Percentiles rank a stretch among this genome's conserved stretches.
These are phyloP conservation scores for Synchytrium microbalum DNA, from an alignment of 371 early-diverging fungal species.

Conservation along the genomic window DNA sequence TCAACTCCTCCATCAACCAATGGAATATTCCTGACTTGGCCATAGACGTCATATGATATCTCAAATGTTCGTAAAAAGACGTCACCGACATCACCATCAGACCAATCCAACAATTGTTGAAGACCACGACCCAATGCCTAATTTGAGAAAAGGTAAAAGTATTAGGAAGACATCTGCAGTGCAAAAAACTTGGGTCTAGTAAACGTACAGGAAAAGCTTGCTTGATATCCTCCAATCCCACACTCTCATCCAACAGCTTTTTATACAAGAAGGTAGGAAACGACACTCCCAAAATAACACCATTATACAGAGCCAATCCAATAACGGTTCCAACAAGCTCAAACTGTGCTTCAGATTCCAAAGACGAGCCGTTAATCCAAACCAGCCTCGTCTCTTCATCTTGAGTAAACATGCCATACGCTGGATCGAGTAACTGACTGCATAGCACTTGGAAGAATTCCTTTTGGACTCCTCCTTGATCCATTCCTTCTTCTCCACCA, in stretches of 20 bases:
- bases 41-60: conserved; percentile 38
- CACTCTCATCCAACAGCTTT: conserved; percentile 45
- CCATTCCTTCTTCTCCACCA: conserved; percentile 79
- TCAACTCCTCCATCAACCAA: conserved; percentile 44
- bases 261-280: conserved; percentile 54
- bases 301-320: conserved; percentile 73
- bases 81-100: conserved; percentile 76
- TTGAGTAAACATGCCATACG: conserved; percentile 49
- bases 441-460: conserved; percentile 65
- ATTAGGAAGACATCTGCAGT: conserved; percentile 4
- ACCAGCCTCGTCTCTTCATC: conserved; percentile 41
- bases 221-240: conserved; percentile 50
- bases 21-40: conserved; percentile 36
- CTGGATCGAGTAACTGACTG: conserved; percentile 45
- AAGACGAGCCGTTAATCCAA: conserved; percentile 41
- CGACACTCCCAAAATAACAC: conserved; percentile 52
- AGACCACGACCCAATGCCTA: conserved; percentile 74
- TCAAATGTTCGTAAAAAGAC: conserved; percentile 77
- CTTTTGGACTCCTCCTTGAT: conserved; percentile 79
- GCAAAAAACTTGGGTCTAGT: conserved; percentile 8
- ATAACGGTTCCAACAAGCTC: conserved; percentile 60
- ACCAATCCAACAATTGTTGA: conserved; percentile 73
- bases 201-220: conserved; percentile 45
- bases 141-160: conserved; percentile 8
- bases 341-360: conserved; percentile 39